A percentile compares a stretch with the other conserved stretches of the same genome.
Evolutionary conservation across 495 filamentous ascomycete species (phyloP).

Genomic region (Neurospora sp.): DNA sequence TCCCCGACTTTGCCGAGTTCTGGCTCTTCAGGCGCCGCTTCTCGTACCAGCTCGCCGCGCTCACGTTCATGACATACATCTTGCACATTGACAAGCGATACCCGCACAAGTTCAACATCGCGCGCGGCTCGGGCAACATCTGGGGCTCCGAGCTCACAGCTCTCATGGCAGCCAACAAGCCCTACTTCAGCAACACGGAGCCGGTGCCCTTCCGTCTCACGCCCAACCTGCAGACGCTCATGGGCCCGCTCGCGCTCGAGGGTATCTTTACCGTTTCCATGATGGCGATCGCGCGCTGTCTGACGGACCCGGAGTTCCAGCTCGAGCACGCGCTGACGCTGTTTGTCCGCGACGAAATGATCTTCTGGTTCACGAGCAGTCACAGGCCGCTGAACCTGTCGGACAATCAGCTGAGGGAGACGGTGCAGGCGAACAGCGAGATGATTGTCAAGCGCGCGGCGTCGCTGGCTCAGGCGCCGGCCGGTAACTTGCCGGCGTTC

Average conservation of each 20-base stretch:
- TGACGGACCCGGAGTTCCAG: slow-evolving; percentile 85
- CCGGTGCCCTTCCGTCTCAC: slow-evolving; percentile 94
- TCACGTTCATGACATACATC: slow-evolving; percentile 98
- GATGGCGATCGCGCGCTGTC: slow-evolving; percentile 90
- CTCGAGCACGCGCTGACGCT: slow-evolving; percentile 86
- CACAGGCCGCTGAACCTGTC: slow-evolving; percentile 51
- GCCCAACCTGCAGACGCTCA: slow-evolving; percentile 86
- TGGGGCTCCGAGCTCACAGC: slow-evolving; percentile 94
- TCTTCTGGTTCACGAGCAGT: slow-evolving; percentile 85
- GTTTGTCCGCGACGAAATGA: slow-evolving; percentile 96
- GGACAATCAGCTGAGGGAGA: slow-evolving; percentile 68
- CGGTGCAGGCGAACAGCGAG: slow-evolving; percentile 80
- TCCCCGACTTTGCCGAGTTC: slow-evolving; percentile 85
- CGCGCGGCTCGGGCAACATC: slow-evolving; percentile 79
- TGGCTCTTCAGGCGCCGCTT: slow-evolving; percentile 97
- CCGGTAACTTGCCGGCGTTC: slow-evolving; percentile 70
- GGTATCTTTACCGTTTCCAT: slow-evolving; percentile 85
- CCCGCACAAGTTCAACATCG: slow-evolving; percentile 88
- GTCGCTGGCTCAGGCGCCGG: slow-evolving; percentile 58
- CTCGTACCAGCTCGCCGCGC: slow-evolving; percentile 87
- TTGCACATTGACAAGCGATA: slow-evolving; percentile 92
- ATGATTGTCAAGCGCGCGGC: slow-evolving; percentile 81
- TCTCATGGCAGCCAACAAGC: slow-evolving; percentile 64
- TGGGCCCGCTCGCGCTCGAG: slow-evolving; percentile 92
- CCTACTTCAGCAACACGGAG: slow-evolving; percentile 89